Conservation (phyloP, 139 green algal genomes). For the Chlamydomonas incerta region DNA sequence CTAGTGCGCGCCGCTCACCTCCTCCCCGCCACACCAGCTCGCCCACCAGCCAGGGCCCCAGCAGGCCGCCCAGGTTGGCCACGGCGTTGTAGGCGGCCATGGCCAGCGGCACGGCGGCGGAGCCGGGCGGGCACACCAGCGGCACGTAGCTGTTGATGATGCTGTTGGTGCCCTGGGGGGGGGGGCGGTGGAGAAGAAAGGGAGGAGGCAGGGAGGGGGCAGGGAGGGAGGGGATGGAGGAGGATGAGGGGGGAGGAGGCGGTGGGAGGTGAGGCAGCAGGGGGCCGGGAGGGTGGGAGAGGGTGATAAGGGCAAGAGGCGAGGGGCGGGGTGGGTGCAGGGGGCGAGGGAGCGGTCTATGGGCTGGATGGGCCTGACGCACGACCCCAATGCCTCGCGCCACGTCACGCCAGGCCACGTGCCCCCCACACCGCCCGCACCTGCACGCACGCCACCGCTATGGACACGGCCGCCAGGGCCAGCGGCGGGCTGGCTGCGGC, state of each 20-base stretch:
- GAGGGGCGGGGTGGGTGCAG: no score
- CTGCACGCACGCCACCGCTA: slow-evolving; percentile 42
- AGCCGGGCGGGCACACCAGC: neutral
- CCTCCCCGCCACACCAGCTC: slow-evolving; percentile 28
- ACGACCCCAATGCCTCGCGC: no score
- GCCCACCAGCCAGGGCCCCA: slow-evolving; percentile 49
- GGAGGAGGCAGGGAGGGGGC: neutral
- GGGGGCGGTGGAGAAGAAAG: neutral
- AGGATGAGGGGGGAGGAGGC: no score
- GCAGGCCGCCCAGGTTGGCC: slow-evolving; percentile 45
- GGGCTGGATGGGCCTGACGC: no score
- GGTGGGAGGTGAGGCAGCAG: neutral
- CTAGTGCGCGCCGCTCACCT: neutral
- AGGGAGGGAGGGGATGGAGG: neutral
- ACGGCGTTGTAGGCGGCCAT: slow-evolving; percentile 49
- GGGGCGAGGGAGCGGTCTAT: no score
- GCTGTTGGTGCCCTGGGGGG: slow-evolving; percentile 44
- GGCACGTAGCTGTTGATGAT: slow-evolving; percentile 50
- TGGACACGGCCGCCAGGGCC: slow-evolving; percentile 16
- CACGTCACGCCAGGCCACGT: no score
- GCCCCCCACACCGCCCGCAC: no score
- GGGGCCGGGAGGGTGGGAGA: no score
- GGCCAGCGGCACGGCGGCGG: slow-evolving; percentile 16
- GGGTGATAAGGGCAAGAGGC: no score
- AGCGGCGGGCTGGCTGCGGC: neutral